Conservation (phyloP, 2,329 filamentous ascomycete species). For the Stagonosporopsis chrysanthemi region DNA sequence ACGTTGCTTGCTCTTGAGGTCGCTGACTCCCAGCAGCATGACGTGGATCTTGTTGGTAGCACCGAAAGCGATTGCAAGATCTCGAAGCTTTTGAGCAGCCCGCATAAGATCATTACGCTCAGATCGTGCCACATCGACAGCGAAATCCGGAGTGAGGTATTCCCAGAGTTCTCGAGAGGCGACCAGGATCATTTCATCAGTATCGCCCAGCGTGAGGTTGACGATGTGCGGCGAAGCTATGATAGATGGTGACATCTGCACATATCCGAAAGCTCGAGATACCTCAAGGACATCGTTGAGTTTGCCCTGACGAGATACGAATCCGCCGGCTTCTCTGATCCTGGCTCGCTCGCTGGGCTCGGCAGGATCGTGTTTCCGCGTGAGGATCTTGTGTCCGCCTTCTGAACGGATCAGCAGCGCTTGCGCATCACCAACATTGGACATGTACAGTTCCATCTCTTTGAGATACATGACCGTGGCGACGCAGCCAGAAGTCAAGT, state of each 20-base stretch:
- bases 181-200: conserved; percentile 91
- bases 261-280: conserved; percentile 93
- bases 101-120: conserved; percentile 92
- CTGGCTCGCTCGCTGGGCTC: conserved; percentile 83
- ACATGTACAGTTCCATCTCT: conserved; percentile 88
- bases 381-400: conserved; percentile 82
- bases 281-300: conserved; percentile 91
- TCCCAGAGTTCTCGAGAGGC: conserved; percentile 96
- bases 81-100: conserved; percentile 90
- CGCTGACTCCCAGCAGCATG: conserved; percentile 94
- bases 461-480: conserved; percentile 91
- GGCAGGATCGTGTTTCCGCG: conserved; percentile 90
- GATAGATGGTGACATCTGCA: conserved; percentile 88
- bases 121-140: conserved; percentile 87
- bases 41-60: conserved; percentile 97
- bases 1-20: conserved; percentile 85
- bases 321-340: conserved; percentile 93
- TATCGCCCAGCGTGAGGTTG: conserved; percentile 79
- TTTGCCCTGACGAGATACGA: conserved; percentile 92
- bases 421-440: conserved; percentile 94
- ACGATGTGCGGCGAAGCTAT: conserved; percentile 88
- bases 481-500: conserved; percentile 87
- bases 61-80: conserved; percentile 94
- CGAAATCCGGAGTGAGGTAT: conserved; percentile 85
- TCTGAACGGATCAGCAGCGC: conserved; percentile 94